Conservation (phyloP, 1,284 basidiomycete genomes). For the Marasmius oreades region DNA sequence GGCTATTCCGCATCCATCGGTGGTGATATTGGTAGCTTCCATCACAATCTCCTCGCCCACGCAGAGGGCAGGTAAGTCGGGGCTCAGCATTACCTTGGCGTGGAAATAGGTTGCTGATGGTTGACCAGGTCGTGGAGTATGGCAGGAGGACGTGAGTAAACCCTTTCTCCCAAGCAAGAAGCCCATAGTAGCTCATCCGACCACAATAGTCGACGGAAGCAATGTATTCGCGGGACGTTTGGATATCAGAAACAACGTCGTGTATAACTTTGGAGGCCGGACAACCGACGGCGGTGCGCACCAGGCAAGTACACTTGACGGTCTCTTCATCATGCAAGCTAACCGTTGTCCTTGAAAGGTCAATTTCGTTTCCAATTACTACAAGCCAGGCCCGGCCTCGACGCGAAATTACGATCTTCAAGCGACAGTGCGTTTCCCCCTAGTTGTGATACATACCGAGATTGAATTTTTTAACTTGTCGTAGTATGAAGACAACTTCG, state of each 20-base stretch:
- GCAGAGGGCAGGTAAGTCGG: conserved; percentile 4
- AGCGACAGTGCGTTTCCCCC: background rate
- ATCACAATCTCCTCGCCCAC: conserved; percentile 12
- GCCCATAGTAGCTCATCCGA: background rate
- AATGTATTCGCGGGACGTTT: background rate
- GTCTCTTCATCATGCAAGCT: no score
- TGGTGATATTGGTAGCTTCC: conserved; percentile 8
- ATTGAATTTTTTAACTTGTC: background rate
- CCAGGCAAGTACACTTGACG: background rate
- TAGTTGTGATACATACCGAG: background rate
- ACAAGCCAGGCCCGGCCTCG: conserved; percentile 6
- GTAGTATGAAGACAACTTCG: conserved; percentile 8
- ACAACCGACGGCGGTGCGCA: background rate
- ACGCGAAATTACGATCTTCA: conserved; percentile 2
- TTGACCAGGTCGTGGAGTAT: conserved; percentile 7
- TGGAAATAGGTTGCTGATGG: background rate
- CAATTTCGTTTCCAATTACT: conserved; percentile 11
- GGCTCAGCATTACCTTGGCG: background rate
- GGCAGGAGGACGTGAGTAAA: conserved; percentile 6
- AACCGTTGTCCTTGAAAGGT: background rate
- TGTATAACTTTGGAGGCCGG: conserved; percentile 9
- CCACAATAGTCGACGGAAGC: background rate
- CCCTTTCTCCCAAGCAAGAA: background rate
- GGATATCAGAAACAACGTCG: conserved; percentile 7
- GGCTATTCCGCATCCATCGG: conserved; percentile 10